phyloP scores from a whole-genome alignment of 495 filamentous ascomycete species.

The Penicillium pulvis region DNA sequence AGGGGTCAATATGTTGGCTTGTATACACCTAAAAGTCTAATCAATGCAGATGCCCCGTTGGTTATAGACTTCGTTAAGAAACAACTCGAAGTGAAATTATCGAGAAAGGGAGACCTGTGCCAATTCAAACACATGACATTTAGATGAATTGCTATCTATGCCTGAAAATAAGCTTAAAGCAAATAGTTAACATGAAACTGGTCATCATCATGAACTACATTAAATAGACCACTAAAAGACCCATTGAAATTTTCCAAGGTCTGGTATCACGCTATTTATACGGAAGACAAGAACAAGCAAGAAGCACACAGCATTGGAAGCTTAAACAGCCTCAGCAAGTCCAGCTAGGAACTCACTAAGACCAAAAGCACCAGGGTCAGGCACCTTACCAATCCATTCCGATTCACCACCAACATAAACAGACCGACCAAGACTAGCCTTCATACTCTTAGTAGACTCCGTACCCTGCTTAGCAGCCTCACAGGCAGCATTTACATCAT shows the following conservation, averaged over 20 bases:
- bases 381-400: constrained; percentile 70
- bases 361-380: constrained; percentile 90
- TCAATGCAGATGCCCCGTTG: background rate
- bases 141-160: background rate
- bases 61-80: background rate
- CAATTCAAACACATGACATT: constrained; percentile 1
- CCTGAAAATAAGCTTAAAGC: no score
- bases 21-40: background rate
- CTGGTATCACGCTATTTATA: constrained; percentile 19
- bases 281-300: background rate
- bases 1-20: background rate
- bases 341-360: constrained; percentile 79
- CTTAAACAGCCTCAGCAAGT: constrained; percentile 57
- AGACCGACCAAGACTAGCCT: constrained; percentile 79
- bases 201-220: constrained; percentile 33
- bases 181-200: no score
- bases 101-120: constrained; percentile 10
- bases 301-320: background rate
- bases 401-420: constrained; percentile 91
- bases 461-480: constrained; percentile 74
- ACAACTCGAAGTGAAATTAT: background rate
- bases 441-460: constrained; percentile 87
- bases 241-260: background rate
- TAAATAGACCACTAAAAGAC: constrained; percentile 13
- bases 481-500: constrained; percentile 69